Conservation (phyloP, 192 early-diverging fungal species). For the Phlyctochytrium arcticum region DNA sequence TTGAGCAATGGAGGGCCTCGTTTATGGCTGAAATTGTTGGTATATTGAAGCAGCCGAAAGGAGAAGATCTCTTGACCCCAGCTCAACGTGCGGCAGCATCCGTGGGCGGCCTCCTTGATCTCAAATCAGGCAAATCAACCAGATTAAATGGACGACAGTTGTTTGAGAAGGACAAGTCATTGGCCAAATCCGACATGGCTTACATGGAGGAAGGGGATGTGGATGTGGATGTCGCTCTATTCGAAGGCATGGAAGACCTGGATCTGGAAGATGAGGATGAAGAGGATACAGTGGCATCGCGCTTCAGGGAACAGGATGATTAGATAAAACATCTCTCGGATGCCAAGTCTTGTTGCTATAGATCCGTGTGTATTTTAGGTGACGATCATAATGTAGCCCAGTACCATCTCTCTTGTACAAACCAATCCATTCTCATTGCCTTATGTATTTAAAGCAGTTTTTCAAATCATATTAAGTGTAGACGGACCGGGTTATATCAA, state of each 20-base stretch:
- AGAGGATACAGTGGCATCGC: slow-evolving; percentile 43
- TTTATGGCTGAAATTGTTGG: slow-evolving; percentile 70
- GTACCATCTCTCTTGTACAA: too few relatives aligned
- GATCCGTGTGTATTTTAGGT: too few relatives aligned
- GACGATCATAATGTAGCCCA: too few relatives aligned
- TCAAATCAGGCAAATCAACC: slow-evolving; percentile 27
- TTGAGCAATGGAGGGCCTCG: slow-evolving; percentile 71
- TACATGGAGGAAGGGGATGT: slow-evolving; percentile 84
- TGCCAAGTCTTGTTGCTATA: too few relatives aligned
- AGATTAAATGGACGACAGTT: slow-evolving; percentile 70
- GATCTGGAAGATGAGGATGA: slow-evolving; percentile 53
- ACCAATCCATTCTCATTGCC: too few relatives aligned
- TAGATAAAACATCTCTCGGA: too few relatives aligned
- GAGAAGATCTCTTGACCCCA: slow-evolving; percentile 20
- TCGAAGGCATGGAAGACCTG: slow-evolving; percentile 61
- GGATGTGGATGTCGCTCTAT: slow-evolving; percentile 68
- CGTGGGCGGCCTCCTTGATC: slow-evolving; percentile 34
- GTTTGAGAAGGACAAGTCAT: slow-evolving; percentile 85
- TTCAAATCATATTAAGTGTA: too few relatives aligned
- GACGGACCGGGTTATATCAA: too few relatives aligned
- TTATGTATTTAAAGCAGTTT: too few relatives aligned
- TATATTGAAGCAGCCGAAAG: slow-evolving; percentile 8
- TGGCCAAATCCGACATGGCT: slow-evolving; percentile 77
- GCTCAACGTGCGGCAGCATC: slow-evolving; percentile 25
- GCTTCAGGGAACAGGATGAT: not conserved